Base-by-base conservation (phyloP, 768 basidiomycete species). In the Cyclocybe cylindracea region DNA sequence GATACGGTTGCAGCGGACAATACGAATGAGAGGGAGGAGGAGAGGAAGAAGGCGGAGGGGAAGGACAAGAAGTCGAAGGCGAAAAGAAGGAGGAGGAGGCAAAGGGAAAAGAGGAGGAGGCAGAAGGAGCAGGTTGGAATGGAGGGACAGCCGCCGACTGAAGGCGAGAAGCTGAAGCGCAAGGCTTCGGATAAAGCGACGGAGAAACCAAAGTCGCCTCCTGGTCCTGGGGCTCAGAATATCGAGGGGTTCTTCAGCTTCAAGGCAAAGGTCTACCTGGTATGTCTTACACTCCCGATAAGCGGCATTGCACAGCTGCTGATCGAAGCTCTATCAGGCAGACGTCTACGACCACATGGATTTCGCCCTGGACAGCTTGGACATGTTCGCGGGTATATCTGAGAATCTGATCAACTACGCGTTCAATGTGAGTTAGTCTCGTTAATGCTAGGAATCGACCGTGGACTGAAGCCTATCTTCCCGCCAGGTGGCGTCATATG, bases 311-410 rank as follows among this genome's bases (percentile, higher is more conserved):
- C 24, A 24, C 24, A 24, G 24, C 24, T 24, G 5, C 24, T 24
- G 24, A 24, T 24, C 24, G 24, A 24, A 24, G 24, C 24, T 24
- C 14, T 47, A n/a, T 44, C 44, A 86, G 84, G 82, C 85, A 24
- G 87, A 89, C 62, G 85, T 89, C 4, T 74, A 76, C 50, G 87
- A 89, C 60, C 86, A 88, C 63, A 82, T 87, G 68, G 86, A 88
- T 51, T 85, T 83, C 59, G 80, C 83, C 10, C 65, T 89, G 43
- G 70, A 76, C 7, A 84, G 79, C 53, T 61, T 89, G 47, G 87
- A 89, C 55, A 85, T 86, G 78, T 87, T 87, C 57, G 73, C 80
- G 7, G 80, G 75, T 7, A 79, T 86, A 41, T 74, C 82, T 13
- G 84, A 87, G 63, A 87, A 86, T 56, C 61, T 87, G 51, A 85